These are phyloP conservation scores for Vitis cinerea DNA, from an alignment of 164 flowering plant species.

Conservation along the genomic window DNA sequence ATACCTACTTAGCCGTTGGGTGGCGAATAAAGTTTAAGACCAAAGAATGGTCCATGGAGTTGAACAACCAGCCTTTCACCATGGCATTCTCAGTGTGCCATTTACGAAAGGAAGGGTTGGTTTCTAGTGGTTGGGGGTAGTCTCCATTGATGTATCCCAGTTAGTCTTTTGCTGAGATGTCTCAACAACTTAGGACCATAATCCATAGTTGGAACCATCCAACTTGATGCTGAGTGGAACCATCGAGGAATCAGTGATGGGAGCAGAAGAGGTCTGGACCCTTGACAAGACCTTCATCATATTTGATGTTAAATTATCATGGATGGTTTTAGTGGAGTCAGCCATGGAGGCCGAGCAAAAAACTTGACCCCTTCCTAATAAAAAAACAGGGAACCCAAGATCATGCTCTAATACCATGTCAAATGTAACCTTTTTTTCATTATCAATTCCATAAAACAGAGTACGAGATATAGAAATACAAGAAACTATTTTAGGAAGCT, in stretches of 20 bases:
- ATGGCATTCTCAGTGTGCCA: conserved; percentile 9
- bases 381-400: neutral
- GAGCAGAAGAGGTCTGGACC: too few species aligned
- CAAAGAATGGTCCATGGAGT: too few species aligned
- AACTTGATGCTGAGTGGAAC: conserved; percentile 5
- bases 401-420: neutral
- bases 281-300: neutral
- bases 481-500: neutral
- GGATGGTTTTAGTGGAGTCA: conserved; percentile 2
- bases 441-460: conserved; percentile 1
- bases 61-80: neutral
- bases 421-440: neutral
- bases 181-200: too few species aligned
- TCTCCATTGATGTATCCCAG: neutral
- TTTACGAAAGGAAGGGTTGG: neutral
- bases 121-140: conserved; percentile 3
- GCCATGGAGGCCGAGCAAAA: conserved; percentile 3
- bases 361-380: neutral
- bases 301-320: neutral
- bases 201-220: too few species aligned
- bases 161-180: too few species aligned
- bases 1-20: too few species aligned
- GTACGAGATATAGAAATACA: conserved; percentile 6
- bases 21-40: too few species aligned
- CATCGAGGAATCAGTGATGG: conserved; percentile 5